Percentiles rank a stretch among this genome's conserved stretches.
Conservation (phyloP, 192 early-diverging fungal genomes). For the Rhizophagus prolifer region DNA sequence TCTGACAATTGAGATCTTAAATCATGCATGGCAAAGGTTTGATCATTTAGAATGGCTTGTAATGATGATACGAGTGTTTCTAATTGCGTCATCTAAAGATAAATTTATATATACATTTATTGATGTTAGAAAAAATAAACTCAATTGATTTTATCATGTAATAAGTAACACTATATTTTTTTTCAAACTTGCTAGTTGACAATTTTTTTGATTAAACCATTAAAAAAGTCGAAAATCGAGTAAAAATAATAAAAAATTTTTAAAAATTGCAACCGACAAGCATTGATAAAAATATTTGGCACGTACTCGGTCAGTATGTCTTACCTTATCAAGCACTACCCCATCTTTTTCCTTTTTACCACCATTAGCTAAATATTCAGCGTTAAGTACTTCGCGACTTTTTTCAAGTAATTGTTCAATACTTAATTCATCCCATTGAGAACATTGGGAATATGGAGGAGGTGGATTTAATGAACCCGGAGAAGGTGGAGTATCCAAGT, state of each 20-base stretch:
- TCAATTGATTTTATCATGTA: too few relatives aligned
- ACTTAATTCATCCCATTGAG: constrained; percentile 23
- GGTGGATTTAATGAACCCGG: constrained; percentile 11
- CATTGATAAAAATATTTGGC: background rate
- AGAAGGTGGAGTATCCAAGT: constrained; percentile 9
- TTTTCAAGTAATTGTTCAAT: constrained; percentile 29
- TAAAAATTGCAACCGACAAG: background rate
- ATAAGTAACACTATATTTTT: too few relatives aligned
- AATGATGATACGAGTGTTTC: constrained; percentile 39
- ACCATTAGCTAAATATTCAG: constrained; percentile 19
- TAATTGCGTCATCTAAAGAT: constrained; percentile 38
- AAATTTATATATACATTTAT: background rate
- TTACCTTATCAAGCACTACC: constrained; percentile 29
- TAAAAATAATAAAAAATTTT: background rate
- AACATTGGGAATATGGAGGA: constrained; percentile 21
- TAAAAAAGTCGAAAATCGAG: too few relatives aligned
- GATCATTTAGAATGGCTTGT: constrained; percentile 39
- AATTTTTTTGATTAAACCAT: background rate
- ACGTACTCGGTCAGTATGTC: background rate
- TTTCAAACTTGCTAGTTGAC: background rate
- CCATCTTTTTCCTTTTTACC: constrained; percentile 9
- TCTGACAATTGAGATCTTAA: constrained; percentile 40
- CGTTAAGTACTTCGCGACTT: constrained; percentile 18
- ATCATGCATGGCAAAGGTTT: constrained; percentile 40
- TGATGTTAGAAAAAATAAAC: too few relatives aligned